phyloP scores from a whole-genome alignment of 2,329 filamentous ascomycete species.

The Lachnellula occidentalis region DNA sequence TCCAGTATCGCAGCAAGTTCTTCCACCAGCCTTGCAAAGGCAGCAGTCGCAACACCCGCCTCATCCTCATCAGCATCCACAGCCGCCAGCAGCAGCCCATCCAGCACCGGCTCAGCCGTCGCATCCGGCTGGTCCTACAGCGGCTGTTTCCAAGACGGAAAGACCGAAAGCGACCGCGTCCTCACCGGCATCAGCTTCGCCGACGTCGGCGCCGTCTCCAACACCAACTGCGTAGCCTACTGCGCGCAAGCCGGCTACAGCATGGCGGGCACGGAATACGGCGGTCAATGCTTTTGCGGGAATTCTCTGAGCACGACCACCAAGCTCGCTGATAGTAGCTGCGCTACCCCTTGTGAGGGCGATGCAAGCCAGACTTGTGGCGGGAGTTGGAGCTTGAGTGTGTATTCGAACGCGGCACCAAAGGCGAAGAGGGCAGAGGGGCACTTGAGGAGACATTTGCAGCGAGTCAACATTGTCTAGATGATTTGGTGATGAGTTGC shows the following conservation, averaged over 20 bases:
- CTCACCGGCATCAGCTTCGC: slow-evolving; percentile 38
- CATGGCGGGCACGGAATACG: slow-evolving; percentile 45
- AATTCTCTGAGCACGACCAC: slow-evolving; percentile 35
- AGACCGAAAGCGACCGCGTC: slow-evolving; percentile 28
- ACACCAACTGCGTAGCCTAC: slow-evolving; percentile 43
- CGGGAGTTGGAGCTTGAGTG: slow-evolving; percentile 40
- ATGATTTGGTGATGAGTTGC: too few relatives aligned
- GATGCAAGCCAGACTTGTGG: slow-evolving; percentile 45
- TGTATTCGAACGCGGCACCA: slow-evolving; percentile 31
- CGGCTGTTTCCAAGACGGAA: slow-evolving; percentile 38
- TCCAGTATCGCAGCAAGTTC: not conserved
- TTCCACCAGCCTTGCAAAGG: slow-evolving; percentile 24
- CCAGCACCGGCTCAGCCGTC: slow-evolving; percentile 16
- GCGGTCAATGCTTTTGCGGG: slow-evolving; percentile 45
- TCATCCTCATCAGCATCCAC: not conserved
- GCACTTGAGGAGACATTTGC: not conserved
- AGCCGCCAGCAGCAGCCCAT: not conserved
- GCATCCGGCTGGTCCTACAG: slow-evolving; percentile 34
- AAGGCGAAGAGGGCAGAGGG: not conserved
- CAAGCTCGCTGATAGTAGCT: slow-evolving; percentile 40
- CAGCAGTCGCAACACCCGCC: not conserved
- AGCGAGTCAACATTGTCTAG: not conserved
- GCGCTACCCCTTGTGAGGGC: slow-evolving; percentile 46
- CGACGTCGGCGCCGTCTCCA: slow-evolving; percentile 38
- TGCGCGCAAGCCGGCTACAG: slow-evolving; percentile 41